A percentile compares a stretch with the other conserved stretches of the same genome.
phyloP scores from a whole-genome alignment of 805 yeast genomes.

The Nakazawaea molendinolei region DNA sequence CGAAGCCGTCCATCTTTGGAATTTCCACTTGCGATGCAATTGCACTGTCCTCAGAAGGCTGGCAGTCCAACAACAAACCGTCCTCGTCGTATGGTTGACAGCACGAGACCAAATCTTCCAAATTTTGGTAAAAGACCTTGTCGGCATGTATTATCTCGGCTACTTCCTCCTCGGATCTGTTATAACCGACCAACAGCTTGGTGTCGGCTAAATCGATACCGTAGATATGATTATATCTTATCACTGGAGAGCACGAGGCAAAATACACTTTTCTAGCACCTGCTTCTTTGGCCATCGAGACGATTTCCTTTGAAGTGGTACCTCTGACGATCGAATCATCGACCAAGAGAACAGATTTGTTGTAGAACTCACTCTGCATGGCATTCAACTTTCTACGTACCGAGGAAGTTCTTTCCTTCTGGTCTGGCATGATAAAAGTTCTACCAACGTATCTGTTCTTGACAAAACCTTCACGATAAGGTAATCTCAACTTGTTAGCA shows the following conservation, averaged over 20 bases:
- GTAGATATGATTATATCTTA: constrained; percentile 89
- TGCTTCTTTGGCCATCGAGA: constrained; percentile 97
- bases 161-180: constrained; percentile 68
- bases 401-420: constrained; percentile 85
- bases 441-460: constrained; percentile 96
- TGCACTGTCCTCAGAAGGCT: constrained; percentile 17
- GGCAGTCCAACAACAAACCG: not conserved
- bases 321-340: constrained; percentile 98
- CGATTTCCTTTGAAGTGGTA: constrained; percentile 93
- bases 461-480: constrained; percentile 95
- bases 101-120: constrained; percentile 78
- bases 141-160: constrained; percentile 83
- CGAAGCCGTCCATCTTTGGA: constrained; percentile 55
- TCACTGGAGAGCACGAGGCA: constrained; percentile 98
- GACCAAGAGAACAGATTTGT: constrained; percentile 78
- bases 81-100: constrained; percentile 34
- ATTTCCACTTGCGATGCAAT: constrained; percentile 11
- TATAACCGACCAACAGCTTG: constrained; percentile 84
- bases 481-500: constrained; percentile 71
- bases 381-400: constrained; percentile 95
- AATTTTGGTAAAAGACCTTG: constrained; percentile 78
- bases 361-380: constrained; percentile 87
- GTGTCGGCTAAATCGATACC: constrained; percentile 98
- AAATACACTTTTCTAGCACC: constrained; percentile 94
- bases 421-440: constrained; percentile 98